Evolutionary conservation across 2,329 filamentous ascomycete genomes (phyloP).

Genomic region (Botryotinia narcissicola): DNA sequence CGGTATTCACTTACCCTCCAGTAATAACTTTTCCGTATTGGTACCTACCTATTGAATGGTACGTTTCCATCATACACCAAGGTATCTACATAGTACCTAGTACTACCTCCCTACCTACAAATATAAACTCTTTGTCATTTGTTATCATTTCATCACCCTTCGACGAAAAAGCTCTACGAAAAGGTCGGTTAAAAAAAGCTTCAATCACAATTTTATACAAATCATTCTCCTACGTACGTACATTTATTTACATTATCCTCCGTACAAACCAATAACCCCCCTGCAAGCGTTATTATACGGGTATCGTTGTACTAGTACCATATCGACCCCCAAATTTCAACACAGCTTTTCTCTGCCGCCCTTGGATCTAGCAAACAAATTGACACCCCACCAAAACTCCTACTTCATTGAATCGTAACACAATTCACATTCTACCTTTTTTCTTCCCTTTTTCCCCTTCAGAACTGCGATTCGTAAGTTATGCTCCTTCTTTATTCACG

Average conservation of each 20-base stretch:
- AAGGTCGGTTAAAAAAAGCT: neutral
- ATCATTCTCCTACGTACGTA: neutral
- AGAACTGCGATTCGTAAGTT: conserved; percentile 19
- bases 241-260: neutral
- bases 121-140: neutral
- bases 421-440: conserved; percentile 9
- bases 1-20: conserved; percentile 1
- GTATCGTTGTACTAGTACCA: neutral
- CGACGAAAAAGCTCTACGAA: neutral
- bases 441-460: neutral
- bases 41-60: neutral
- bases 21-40: neutral
- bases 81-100: neutral
- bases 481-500: neutral
- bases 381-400: conserved; percentile 16
- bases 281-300: conserved; percentile 13
- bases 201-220: neutral
- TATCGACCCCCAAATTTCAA: conserved; percentile 10
- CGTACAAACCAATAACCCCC: neutral
- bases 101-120: neutral
- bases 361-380: conserved; percentile 8
- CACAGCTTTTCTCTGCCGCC: conserved; percentile 3
- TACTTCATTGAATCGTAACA: conserved; percentile 15
- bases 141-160: neutral
- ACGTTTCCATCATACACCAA: neutral